A percentile compares a stretch with the other conserved stretches of the same genome.
Conservation (phyloP, 108 stramenopile genomes). For the Skeletonema costatum region DNA sequence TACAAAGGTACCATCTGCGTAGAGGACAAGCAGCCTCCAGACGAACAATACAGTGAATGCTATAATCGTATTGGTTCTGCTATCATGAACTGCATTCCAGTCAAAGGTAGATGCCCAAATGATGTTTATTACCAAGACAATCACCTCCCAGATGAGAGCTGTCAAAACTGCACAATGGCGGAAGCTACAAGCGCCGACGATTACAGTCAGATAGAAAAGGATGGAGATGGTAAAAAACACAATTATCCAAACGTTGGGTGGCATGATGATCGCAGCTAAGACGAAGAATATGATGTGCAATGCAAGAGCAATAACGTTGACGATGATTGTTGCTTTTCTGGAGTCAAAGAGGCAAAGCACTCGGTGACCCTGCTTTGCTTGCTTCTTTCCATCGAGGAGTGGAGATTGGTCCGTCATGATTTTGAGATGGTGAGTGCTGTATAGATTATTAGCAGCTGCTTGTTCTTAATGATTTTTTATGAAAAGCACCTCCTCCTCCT, state of each 20-base stretch:
- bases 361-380: conserved; percentile 15
- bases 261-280: not conserved
- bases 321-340: conserved; percentile 3
- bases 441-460: no score
- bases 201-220: conserved; percentile 3
- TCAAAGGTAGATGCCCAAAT: not conserved
- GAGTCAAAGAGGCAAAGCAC: conserved; percentile 23
- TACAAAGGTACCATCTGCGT: conserved; percentile 5
- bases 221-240: not conserved
- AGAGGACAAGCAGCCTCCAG: conserved; percentile 3
- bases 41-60: not conserved
- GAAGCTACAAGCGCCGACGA: conserved; percentile 6
- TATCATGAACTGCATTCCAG: not conserved
- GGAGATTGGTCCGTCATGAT: not conserved
- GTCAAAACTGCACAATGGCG: conserved; percentile 1
- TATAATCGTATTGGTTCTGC: not conserved
- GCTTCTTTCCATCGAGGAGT: conserved; percentile 2
- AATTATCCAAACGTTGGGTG: not conserved
- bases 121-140: not conserved
- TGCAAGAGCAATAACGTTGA: not conserved
- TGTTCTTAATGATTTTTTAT: no score
- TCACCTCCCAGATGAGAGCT: conserved; percentile 11
- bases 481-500: no score
- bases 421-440: no score
- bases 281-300: conserved; percentile 5